Evolutionary conservation across 1,139 yeast species (phyloP).

Genomic region (Yamadazyma blattariae): DNA sequence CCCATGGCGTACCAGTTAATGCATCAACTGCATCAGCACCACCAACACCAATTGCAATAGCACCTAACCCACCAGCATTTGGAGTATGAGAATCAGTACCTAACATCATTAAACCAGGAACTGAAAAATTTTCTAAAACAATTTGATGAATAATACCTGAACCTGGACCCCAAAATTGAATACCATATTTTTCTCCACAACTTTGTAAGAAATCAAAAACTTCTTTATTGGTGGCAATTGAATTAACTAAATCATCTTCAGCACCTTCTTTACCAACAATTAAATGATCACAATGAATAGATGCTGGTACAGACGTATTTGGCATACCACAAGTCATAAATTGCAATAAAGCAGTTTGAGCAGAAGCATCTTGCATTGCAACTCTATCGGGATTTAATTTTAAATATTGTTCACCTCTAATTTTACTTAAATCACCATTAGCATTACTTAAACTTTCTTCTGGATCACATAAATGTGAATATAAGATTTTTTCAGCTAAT

Average conservation of each 20-base stretch:
- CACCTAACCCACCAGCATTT: slow-evolving; percentile 99
- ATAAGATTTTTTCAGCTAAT: slow-evolving; percentile 87
- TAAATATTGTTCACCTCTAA: slow-evolving; percentile 83
- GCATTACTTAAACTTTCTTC: slow-evolving; percentile 64
- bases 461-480: slow-evolving; percentile 85
- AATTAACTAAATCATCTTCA: slow-evolving; percentile 64
- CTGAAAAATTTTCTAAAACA: slow-evolving; percentile 94
- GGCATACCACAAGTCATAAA: slow-evolving; percentile 95
- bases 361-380: slow-evolving; percentile 99
- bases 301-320: slow-evolving; percentile 85
- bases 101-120: slow-evolving; percentile 96
- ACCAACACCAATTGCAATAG: slow-evolving; percentile 99
- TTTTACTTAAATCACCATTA: slow-evolving; percentile 46
- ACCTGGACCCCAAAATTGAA: slow-evolving; percentile 99
- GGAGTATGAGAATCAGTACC: slow-evolving; percentile 99
- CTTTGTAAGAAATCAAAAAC: slow-evolving; percentile 90
- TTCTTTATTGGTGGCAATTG: slow-evolving; percentile 84
- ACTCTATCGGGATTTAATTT: slow-evolving; percentile 96
- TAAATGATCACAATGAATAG: slow-evolving; percentile 96
- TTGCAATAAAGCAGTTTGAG: slow-evolving; percentile 95
- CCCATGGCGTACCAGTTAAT: slow-evolving; percentile 95
- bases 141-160: slow-evolving; percentile 99
- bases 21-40: slow-evolving; percentile 99
- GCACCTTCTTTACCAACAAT: slow-evolving; percentile 96
- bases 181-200: slow-evolving; percentile 90